phyloP scores from a whole-genome alignment of 1,284 basidiomycete genomes.

The Lentinula novae-zelandiae region DNA sequence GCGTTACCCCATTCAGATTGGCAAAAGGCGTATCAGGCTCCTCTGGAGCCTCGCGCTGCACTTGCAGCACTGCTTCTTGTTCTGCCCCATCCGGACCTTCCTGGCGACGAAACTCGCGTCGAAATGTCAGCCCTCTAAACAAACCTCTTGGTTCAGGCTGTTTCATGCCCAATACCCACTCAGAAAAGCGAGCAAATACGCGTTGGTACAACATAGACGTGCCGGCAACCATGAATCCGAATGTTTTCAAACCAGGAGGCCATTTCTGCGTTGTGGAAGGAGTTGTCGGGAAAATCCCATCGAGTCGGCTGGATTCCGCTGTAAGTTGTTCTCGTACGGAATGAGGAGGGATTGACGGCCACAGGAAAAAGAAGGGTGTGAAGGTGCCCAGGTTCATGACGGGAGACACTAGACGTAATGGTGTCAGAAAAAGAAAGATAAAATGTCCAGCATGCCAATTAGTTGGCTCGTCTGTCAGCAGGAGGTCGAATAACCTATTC shows the following conservation, averaged over 20 bases:
- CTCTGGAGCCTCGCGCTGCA: neutral
- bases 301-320: conserved; percentile 4
- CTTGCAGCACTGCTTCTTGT: conserved; percentile 1
- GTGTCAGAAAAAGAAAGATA: conserved; percentile 7
- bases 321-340: conserved; percentile 2
- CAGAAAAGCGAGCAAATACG: conserved; percentile 2
- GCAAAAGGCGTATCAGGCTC: neutral
- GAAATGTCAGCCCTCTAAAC: neutral
- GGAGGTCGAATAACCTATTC: conserved; percentile 9
- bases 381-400: neutral
- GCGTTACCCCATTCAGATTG: conserved; percentile 7
- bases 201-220: conserved; percentile 8
- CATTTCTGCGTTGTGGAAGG: neutral
- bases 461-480: conserved; percentile 8
- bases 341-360: conserved; percentile 11
- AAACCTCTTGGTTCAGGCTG: neutral
- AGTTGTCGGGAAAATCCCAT: neutral
- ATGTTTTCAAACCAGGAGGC: conserved; percentile 1
- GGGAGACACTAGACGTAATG: neutral
- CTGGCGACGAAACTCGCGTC: conserved; percentile 2
- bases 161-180: conserved; percentile 13
- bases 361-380: conserved; percentile 11
- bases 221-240: neutral
- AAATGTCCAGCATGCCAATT: conserved; percentile 9
- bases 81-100: conserved; percentile 6